A percentile compares a stretch with the other conserved stretches of the same genome.
These are phyloP conservation scores for Penicillium manginii DNA, from an alignment of 495 filamentous ascomycete species.

Conservation along the genomic window DNA sequence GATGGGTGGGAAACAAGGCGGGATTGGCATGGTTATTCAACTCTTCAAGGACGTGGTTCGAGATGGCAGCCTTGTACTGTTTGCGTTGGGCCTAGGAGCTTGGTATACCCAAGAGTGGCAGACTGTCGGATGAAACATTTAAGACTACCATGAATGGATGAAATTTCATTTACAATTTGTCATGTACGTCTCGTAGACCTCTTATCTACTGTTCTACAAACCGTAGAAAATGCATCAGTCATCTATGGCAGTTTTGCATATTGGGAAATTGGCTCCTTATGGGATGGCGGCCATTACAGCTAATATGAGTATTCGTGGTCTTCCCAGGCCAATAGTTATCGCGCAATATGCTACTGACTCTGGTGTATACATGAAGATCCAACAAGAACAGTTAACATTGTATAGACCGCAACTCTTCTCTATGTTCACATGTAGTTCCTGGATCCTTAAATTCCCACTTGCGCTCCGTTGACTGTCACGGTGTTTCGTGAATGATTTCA, in stretches of 20 bases:
- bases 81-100: conserved; percentile 72
- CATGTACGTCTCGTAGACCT: background rate
- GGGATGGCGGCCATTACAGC: background rate
- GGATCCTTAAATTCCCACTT: too few species aligned
- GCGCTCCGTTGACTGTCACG: too few species aligned
- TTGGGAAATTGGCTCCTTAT: too few species aligned
- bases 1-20: conserved; percentile 41
- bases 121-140: conserved; percentile 3
- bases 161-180: background rate
- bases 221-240: background rate
- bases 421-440: too few species aligned
- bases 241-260: background rate
- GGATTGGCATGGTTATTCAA: conserved; percentile 62
- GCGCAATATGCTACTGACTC: too few species aligned
- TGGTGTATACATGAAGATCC: too few species aligned
- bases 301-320: background rate
- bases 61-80: conserved; percentile 76
- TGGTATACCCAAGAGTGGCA: conserved; percentile 62
- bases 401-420: too few species aligned
- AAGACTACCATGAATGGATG: background rate
- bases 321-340: too few species aligned
- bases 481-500: too few species aligned
- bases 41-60: conserved; percentile 60
- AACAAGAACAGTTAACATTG: too few species aligned
- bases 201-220: background rate